Base-by-base conservation (phyloP, 495 filamentous ascomycete genomes). In the Aspergillus kassunensis region DNA sequence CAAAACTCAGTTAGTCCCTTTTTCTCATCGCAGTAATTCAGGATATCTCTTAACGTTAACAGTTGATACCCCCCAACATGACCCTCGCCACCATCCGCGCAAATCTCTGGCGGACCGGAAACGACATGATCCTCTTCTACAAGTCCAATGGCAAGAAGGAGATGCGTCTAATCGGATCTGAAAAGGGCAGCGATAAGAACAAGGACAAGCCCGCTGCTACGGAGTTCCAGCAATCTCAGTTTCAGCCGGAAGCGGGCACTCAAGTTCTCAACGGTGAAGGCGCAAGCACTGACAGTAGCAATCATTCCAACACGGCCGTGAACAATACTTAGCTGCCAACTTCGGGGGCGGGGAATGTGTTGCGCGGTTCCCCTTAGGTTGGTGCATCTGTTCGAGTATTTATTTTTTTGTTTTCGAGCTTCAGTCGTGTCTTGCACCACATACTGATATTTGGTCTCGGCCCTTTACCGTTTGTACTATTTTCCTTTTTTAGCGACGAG, bases 61-160 rank as follows among this genome's bases (percentile, higher is more conserved):
- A 87, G 84, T 55, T 81, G 44, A 72, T 88, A 19, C 72, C 78
- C 13, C 76, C 80, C 4, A 87, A 86, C 9, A 96, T 96, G 88
- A 97, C 88, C 35, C 79, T 98, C 8, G 90, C 90, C 18, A 97
- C 91, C 0, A 82, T 98, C 21, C 84, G 90, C 40, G 82, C 89
- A 6, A 89, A 96, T 59, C 74, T 97, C 39, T 98, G 95, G 93
- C 88, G 93, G 55, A 88, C 86, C 20, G 87, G 88, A 11, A 90
- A 87, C 45, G 93, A 98, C 66, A 87, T 98, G 60, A 67, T 95
- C 24, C 73, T 98, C 30, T 82, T 88, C 56, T 98, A 97, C 78
- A 92, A 91, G 62, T 78, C 89, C 24, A 97, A 96, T 57, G 90
- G 90, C 19, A 81, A 81, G 65, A 89, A 89, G 45, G 65, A 69